Evolutionary conservation across 1,139 yeast species (phyloP).

Genomic region (Kodamaea alishanica): DNA sequence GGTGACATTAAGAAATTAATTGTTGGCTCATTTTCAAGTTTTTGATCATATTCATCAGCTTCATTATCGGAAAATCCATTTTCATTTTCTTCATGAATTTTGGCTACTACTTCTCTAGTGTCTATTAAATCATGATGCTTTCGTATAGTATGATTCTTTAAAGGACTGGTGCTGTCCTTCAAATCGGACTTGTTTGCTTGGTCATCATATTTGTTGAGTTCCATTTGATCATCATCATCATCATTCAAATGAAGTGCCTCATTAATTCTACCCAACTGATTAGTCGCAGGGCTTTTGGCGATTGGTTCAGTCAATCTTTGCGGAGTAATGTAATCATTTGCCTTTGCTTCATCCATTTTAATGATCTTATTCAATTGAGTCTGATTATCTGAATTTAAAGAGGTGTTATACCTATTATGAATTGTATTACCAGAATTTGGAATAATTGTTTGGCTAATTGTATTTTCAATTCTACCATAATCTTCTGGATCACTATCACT

Average conservation of each 20-base stretch:
- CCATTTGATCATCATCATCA: conserved; percentile 3
- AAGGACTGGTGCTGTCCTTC: conserved; percentile 25
- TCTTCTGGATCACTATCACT: conserved; percentile 26
- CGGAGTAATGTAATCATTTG: conserved; percentile 32
- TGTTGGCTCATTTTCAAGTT: conserved; percentile 25
- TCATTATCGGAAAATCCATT: conserved; percentile 8
- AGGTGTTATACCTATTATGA: conserved; percentile 2
- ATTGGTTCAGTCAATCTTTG: conserved; percentile 42
- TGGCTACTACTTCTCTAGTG: not conserved
- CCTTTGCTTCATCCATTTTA: conserved; percentile 11
- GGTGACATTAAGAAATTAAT: conserved; percentile 33
- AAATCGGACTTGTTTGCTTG: conserved; percentile 9
- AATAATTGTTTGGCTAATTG: conserved; percentile 20
- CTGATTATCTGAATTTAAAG: conserved; percentile 10
- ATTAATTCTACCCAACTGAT: conserved; percentile 29
- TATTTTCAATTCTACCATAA: conserved; percentile 18
- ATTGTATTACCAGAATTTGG: conserved; percentile 13
- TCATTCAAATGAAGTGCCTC: conserved; percentile 12
- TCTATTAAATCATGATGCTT: not conserved
- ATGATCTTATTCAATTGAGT: conserved; percentile 24
- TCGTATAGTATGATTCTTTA: conserved; percentile 15
- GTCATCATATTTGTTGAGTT: not conserved
- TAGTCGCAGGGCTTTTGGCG: conserved; percentile 40
- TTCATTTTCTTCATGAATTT: not conserved
- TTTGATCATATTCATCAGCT: conserved; percentile 11